Conservation (phyloP, 2,329 filamentous ascomycete genomes). For the Talaromyces funiculosus region DNA sequence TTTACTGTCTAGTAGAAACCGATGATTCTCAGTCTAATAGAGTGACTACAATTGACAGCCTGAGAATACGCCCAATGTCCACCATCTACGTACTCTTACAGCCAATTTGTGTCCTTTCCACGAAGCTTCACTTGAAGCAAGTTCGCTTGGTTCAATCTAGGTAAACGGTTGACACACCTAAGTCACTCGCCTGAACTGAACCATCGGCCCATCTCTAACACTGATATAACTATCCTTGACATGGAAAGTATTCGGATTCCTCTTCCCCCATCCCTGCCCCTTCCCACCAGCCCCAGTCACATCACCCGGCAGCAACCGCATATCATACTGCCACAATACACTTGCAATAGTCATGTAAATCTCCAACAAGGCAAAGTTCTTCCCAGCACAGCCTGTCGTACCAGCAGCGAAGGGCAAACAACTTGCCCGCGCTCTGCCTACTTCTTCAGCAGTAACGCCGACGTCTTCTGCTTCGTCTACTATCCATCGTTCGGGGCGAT, state of each 20-base stretch:
- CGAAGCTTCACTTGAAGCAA: too few relatives aligned
- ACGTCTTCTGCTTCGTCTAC: background rate
- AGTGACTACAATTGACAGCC: too few relatives aligned
- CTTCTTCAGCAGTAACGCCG: background rate
- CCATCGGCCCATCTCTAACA: background rate
- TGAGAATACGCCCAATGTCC: too few relatives aligned
- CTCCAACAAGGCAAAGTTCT: background rate
- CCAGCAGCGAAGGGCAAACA: background rate
- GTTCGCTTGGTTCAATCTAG: too few relatives aligned
- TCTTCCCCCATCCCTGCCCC: background rate
- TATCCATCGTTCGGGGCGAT: conserved; percentile 4
- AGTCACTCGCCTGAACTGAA: background rate
- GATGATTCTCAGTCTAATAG: too few relatives aligned
- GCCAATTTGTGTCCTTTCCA: too few relatives aligned
- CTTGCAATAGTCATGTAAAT: conserved; percentile 3
- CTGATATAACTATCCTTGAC: background rate
- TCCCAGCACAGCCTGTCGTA: background rate
- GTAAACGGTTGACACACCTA: background rate
- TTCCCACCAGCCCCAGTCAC: background rate
- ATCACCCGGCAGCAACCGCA: background rate
- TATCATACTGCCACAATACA: background rate
- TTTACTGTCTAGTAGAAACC: too few relatives aligned
- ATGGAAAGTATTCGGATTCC: background rate
- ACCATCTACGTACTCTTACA: too few relatives aligned
- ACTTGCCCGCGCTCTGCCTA: background rate